Evolutionary conservation across 164 flowering plant genomes (phyloP).

Genomic region (Stephania yunnanensis): DNA sequence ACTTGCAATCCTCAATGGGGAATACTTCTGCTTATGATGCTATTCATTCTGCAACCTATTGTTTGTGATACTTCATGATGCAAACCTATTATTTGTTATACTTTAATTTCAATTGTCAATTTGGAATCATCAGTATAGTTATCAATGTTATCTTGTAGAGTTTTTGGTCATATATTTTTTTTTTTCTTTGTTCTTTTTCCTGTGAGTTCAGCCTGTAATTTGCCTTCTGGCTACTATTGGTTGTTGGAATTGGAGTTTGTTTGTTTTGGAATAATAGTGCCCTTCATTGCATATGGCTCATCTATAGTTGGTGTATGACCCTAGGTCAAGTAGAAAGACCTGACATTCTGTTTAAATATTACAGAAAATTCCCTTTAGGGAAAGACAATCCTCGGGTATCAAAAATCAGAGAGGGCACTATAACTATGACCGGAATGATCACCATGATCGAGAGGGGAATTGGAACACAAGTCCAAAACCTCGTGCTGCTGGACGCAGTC

Average conservation of each 20-base stretch:
- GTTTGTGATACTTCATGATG: neutral
- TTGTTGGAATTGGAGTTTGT: neutral
- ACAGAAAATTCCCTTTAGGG: constrained; percentile 65
- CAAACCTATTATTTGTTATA: neutral
- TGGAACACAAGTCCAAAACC: constrained; percentile 65
- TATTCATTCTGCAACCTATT: neutral
- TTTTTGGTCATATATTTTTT: neutral
- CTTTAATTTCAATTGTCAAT: neutral
- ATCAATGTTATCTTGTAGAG: too few relatives aligned
- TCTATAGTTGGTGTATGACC: neutral
- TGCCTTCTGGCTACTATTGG: neutral
- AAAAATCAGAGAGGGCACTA: constrained; percentile 56
- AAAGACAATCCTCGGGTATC: constrained; percentile 51
- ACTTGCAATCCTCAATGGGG: neutral
- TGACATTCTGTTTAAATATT: constrained; percentile 13
- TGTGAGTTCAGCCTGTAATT: neutral
- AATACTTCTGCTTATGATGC: neutral
- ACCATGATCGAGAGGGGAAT: constrained; percentile 77
- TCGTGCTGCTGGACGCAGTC: constrained; percentile 51
- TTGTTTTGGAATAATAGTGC: neutral
- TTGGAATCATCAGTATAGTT: neutral
- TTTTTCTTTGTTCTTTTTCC: neutral
- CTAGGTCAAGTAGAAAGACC: neutral
- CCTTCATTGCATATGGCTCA: neutral
- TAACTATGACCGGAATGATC: constrained; percentile 59